A percentile compares a stretch with the other conserved stretches of the same genome.
Conservation (phyloP, 2,329 filamentous ascomycete genomes). For the Fusarium fujikuroi region DNA sequence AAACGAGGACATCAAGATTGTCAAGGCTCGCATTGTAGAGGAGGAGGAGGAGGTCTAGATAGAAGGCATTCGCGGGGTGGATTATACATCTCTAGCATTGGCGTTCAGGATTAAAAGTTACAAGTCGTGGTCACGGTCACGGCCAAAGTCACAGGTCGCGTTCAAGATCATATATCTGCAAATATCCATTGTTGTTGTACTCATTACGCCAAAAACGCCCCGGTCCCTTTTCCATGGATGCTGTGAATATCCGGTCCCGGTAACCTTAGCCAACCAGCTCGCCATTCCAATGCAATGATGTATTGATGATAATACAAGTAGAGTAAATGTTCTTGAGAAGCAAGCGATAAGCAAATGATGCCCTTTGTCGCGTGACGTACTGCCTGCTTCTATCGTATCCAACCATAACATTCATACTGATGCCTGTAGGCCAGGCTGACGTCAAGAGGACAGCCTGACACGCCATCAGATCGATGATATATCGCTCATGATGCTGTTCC, state of each 20-base stretch:
- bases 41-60: constrained; percentile 55
- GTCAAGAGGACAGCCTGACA: neutral
- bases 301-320: constrained; percentile 42
- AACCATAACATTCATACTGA: constrained; percentile 27
- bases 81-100: constrained; percentile 19
- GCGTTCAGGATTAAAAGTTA: constrained; percentile 35
- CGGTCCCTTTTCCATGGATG: constrained; percentile 45
- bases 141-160: constrained; percentile 2
- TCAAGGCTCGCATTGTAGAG: constrained; percentile 76
- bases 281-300: constrained; percentile 44
- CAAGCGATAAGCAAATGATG: constrained; percentile 23
- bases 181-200: constrained; percentile 43
- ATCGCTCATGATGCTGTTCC: neutral
- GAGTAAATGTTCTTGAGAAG: constrained; percentile 26
- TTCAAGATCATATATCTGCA: constrained; percentile 16
- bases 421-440: constrained; percentile 4
- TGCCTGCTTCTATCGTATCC: constrained; percentile 45
- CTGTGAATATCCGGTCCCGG: constrained; percentile 43
- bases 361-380: constrained; percentile 25
- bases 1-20: constrained; percentile 82
- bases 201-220: constrained; percentile 44
- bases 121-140: neutral
- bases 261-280: constrained; percentile 42
- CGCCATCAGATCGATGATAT: neutral
- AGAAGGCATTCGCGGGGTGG: neutral